phyloP scores from a whole-genome alignment of 768 basidiomycete genomes.

The Mycena polygramma region DNA sequence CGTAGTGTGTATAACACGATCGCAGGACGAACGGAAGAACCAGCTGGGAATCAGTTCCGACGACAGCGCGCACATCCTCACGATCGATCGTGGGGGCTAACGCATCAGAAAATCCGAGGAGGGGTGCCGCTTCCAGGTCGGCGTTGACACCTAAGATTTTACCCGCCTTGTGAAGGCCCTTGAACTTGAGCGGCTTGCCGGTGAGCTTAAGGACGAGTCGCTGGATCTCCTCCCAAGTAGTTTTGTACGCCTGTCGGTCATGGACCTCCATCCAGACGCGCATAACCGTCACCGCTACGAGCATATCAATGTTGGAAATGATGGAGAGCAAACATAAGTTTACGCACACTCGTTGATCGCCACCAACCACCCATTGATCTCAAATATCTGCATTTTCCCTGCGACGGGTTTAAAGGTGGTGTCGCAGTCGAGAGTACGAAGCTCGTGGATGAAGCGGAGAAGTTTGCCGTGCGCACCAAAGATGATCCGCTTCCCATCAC shows the following conservation, averaged over 20 bases:
- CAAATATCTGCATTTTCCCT: conserved; percentile 26
- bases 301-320: conserved; percentile 3
- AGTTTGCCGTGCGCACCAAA: conserved; percentile 25
- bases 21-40: conserved; percentile 20
- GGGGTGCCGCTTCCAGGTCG: conserved; percentile 31
- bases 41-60: background rate
- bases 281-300: conserved; percentile 28
- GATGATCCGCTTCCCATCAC: conserved; percentile 26
- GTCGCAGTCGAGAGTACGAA: conserved; percentile 30
- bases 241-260: conserved; percentile 13
- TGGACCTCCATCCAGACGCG: conserved; percentile 33
- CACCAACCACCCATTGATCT: conserved; percentile 30
- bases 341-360: conserved; percentile 24
- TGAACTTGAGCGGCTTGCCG: conserved; percentile 10
- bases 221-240: conserved; percentile 27
- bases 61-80: conserved; percentile 7
- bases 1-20: conserved; percentile 20
- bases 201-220: conserved; percentile 28
- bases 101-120: conserved; percentile 29
- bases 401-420: conserved; percentile 29
- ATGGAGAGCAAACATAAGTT: background rate
- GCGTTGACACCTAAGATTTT: conserved; percentile 27
- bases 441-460: conserved; percentile 16
- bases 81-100: conserved; percentile 20
- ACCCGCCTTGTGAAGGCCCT: conserved; percentile 26